Evolutionary conservation across 169 alveolate species (phyloP), one percentile per base, ranked within the genome.

Genomic region (Cryptosporidium canis): DNA sequence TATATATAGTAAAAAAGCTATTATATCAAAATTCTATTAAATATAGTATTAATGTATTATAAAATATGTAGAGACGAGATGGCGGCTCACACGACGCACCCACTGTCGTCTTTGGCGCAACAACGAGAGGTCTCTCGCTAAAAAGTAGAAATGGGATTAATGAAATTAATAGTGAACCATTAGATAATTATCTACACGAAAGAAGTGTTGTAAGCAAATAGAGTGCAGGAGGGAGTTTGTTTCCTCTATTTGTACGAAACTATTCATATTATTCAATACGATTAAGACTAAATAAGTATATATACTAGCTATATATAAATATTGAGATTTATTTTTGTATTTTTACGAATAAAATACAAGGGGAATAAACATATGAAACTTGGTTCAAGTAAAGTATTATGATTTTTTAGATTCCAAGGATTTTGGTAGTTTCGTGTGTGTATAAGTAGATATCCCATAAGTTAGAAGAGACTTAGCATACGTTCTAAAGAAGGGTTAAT

Each of bases 381-480:
- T 70, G 84, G 84, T 70, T 70, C 84, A 77, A 63, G 87, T 77
- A 61, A 53, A 58, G 53, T 33, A 55, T 63, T 77, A 64, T 58
- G 55, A 58, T 77, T 55, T 61, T 45, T 77, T 77, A 77, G 87
- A 77, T 77, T 77, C 33, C 87, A 77, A 77, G 77, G 72, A 77
- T 58, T 77, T 55, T 77, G 87, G 87, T 77, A 77, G 87, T 77
- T 77, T 77, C 87, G 70, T 77, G 87, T 77, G 72, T 77, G 70
- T 58, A 77, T 77, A 77, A 77, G 87, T 77, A 77, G 87, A 77
- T 77, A 77, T 61, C 63, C 87, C 43, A 77, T 77, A 77, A 77
- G 87, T 77, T 70, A 77, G 87, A 77, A 77, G 87, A 77, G 87
- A 77, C 55, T 77, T 77, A 77, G 87, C 87, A 77, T 77, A 77